phyloP scores from a whole-genome alignment of 495 filamentous ascomycete genomes.

The Rhizodiscina lignyota region DNA sequence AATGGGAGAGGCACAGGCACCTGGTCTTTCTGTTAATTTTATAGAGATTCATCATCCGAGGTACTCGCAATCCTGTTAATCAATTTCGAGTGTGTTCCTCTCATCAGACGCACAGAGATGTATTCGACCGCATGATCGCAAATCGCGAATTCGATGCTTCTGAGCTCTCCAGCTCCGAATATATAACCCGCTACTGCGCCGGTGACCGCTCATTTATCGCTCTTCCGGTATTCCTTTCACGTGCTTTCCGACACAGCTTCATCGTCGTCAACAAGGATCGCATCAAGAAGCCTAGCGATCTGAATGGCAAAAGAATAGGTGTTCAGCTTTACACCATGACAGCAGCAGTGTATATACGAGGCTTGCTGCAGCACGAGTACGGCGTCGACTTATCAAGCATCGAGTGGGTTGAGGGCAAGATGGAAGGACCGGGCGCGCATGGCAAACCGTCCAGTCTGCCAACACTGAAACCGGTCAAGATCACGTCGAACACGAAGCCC shows the following conservation, averaged over 20 bases:
- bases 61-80: no score
- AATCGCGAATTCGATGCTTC: slow-evolving; percentile 23
- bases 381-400: slow-evolving; percentile 23
- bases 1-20: no score
- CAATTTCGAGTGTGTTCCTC: no score
- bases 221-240: slow-evolving; percentile 25
- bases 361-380: slow-evolving; percentile 17
- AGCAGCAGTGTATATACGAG: slow-evolving; percentile 24
- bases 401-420: slow-evolving; percentile 21
- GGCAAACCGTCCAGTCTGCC: slow-evolving; percentile 18
- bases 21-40: no score
- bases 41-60: no score
- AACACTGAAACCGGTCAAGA: slow-evolving; percentile 15
- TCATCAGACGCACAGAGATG: no score
- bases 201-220: slow-evolving; percentile 21
- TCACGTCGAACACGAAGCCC: slow-evolving; percentile 10
- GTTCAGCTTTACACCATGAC: slow-evolving; percentile 28
- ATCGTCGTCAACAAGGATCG: slow-evolving; percentile 21
- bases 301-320: slow-evolving; percentile 25
- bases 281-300: slow-evolving; percentile 19
- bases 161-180: slow-evolving; percentile 23
- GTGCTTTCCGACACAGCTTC: slow-evolving; percentile 24
- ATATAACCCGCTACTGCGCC: slow-evolving; percentile 18
- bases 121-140: slow-evolving; percentile 15
- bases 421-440: slow-evolving; percentile 18